Evolutionary conservation across 208 protist species (phyloP).

Genomic region (Trypanosoma vivax): DNA sequence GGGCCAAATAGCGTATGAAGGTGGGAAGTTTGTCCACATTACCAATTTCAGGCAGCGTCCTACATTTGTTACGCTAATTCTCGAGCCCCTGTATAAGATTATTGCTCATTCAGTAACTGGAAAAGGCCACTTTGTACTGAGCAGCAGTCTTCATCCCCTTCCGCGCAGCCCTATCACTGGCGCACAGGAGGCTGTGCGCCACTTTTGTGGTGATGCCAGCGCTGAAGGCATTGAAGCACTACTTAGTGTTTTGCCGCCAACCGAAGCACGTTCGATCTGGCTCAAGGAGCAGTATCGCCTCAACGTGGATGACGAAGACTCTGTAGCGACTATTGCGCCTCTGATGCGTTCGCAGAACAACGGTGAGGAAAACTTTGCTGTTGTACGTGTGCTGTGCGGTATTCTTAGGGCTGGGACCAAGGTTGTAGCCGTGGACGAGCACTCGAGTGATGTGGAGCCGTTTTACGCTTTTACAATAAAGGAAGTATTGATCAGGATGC

Average conservation of each 20-base stretch:
- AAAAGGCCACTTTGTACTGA: slow-evolving; percentile 37
- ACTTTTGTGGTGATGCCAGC: slow-evolving; percentile 52
- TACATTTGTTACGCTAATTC: slow-evolving; percentile 98
- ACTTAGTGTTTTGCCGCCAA: slow-evolving; percentile 50
- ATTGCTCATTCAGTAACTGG: slow-evolving; percentile 71
- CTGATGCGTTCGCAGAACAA: slow-evolving; percentile 45
- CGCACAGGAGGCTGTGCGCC: slow-evolving; percentile 55
- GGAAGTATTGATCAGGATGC: slow-evolving; percentile 37
- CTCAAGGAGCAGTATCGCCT: slow-evolving; percentile 40
- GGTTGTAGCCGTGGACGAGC: slow-evolving; percentile 60
- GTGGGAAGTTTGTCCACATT: slow-evolving; percentile 49
- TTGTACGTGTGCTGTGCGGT: slow-evolving; percentile 59
- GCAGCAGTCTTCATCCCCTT: slow-evolving; percentile 29
- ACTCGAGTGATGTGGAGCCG: slow-evolving; percentile 57
- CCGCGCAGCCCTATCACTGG: slow-evolving; percentile 59
- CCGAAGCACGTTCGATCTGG: slow-evolving; percentile 26
- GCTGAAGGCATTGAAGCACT: slow-evolving; percentile 55
- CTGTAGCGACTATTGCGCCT: slow-evolving; percentile 45
- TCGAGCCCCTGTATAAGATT: slow-evolving; percentile 99
- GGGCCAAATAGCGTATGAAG: slow-evolving; percentile 94
- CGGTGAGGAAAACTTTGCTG: slow-evolving; percentile 31
- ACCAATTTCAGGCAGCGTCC: slow-evolving; percentile 53
- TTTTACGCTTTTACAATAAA: slow-evolving; percentile 41
- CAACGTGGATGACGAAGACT: slow-evolving; percentile 4
- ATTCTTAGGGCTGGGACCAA: slow-evolving; percentile 24